Evolutionary conservation across 1,284 basidiomycete species (phyloP), one percentile per base, ranked within the genome.

Genomic region (Apiotrichum domesticum): DNA sequence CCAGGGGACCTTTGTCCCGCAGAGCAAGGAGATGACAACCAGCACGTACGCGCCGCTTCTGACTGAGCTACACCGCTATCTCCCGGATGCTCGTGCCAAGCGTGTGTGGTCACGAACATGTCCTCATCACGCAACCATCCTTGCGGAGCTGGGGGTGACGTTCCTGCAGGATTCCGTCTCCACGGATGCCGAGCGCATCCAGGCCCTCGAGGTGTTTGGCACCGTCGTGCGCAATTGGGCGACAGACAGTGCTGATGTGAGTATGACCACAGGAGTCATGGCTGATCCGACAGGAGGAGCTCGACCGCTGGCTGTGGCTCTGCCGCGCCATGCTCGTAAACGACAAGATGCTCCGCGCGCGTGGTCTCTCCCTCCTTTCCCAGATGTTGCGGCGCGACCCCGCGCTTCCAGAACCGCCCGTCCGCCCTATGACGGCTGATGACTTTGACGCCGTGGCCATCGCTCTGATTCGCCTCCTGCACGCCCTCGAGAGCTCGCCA

Each of bases 201-300:
- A 73, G 50, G 71, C 68, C 2, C 60, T 75, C 5, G 71, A 75
- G 51, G 66, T 75, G 21, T 75, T 75, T 48, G 70, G 68, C 1
- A 64, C 66, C 0, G 59, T 75, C 0, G 69, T 75, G 1, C 63
- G 64, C 15, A 68, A 66, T 45, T 75, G 73, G 73, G 58, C 67
- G 2, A 58, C 66, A 0, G 73, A 73, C 40, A 69, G 56, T 39
- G 61, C 67, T 3, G 71, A 72, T 7, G 58, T 56, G 49, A 48
- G 58, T 55, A 3, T 39, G 37, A 13, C 8, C 13, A 13, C 7
- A 39, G 37, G 37, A 39, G 37, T 8, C 37, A 39, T 39, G 37
- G 11, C 35, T 55, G 35, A 51, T 40, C 6, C 6, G 9, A 35
- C 39, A 51, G 46, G 73, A 73, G 53, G 70, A 73, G 56, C 56